Evolutionary conservation across 2,329 filamentous ascomycete species (phyloP).

Genomic region (Colletotrichum sp.): DNA sequence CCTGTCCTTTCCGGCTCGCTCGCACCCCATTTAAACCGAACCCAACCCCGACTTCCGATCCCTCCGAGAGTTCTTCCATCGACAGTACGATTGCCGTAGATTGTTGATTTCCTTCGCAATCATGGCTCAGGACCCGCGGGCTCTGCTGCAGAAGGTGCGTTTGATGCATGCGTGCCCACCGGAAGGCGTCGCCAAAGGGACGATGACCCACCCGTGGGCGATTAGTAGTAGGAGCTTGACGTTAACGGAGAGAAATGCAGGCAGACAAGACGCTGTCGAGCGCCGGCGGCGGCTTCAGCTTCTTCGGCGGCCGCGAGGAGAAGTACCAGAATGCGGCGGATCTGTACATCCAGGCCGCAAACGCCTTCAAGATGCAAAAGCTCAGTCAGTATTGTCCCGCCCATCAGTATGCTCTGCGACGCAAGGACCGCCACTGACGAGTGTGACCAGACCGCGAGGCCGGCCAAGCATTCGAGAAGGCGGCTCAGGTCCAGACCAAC

Average conservation of each 20-base stretch:
- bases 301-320: slow-evolving; percentile 86
- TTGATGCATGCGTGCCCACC: background rate
- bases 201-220: background rate
- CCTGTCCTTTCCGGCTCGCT: background rate
- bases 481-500: slow-evolving; percentile 78
- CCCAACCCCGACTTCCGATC: background rate
- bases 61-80: background rate
- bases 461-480: slow-evolving; percentile 84
- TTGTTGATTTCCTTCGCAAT: slow-evolving; percentile 22
- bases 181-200: background rate
- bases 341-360: slow-evolving; percentile 85
- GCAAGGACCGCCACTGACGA: background rate
- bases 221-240: background rate
- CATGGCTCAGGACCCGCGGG: slow-evolving; percentile 81
- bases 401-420: background rate
- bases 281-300: slow-evolving; percentile 81
- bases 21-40: background rate
- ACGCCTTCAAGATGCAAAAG: slow-evolving; percentile 89
- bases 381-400: slow-evolving; percentile 62
- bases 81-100: background rate
- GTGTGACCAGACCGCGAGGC: slow-evolving; percentile 74
- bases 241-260: slow-evolving; percentile 49
- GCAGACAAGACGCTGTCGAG: slow-evolving; percentile 83
- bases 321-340: slow-evolving; percentile 92
- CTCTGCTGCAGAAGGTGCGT: slow-evolving; percentile 76